Evolutionary conservation across 169 alveolate genomes (phyloP).

Genomic region (Perkinsus chesapeaki): DNA sequence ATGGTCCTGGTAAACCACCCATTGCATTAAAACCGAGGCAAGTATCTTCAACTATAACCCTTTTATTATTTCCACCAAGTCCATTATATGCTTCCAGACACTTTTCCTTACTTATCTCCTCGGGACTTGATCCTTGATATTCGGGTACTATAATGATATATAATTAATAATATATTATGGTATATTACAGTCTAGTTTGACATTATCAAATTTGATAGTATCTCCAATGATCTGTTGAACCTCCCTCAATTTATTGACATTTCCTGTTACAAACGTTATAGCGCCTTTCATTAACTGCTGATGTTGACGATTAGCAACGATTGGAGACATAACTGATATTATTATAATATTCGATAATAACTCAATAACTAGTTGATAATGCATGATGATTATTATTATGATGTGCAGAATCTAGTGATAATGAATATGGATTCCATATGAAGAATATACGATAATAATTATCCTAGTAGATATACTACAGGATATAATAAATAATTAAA

Average conservation of each 20-base stretch:
- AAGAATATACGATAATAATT: not conserved
- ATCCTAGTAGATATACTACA: too few species aligned
- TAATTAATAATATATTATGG: not conserved
- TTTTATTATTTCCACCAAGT: conserved; percentile 25
- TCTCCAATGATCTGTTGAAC: conserved; percentile 19
- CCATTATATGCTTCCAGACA: conserved; percentile 51
- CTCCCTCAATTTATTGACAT: conserved; percentile 24
- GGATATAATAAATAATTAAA: too few species aligned
- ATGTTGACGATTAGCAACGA: too few species aligned
- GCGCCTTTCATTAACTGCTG: conserved; percentile 11
- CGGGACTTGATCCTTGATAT: conserved; percentile 53
- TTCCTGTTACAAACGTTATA: conserved; percentile 30
- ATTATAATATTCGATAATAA: not conserved
- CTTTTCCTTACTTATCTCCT: conserved; percentile 53
- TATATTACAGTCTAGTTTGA: conserved; percentile 24
- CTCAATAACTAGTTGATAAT: not conserved
- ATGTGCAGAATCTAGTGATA: too few species aligned
- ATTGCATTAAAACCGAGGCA: conserved; percentile 80
- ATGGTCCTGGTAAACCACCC: conserved; percentile 89
- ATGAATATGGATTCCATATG: not conserved
- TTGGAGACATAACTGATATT: not conserved
- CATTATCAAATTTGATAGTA: conserved; percentile 3
- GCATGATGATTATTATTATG: not conserved
- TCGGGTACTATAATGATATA: conserved; percentile 39
- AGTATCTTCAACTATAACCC: conserved; percentile 82